Percentiles rank a stretch among this genome's conserved stretches.
Evolutionary conservation across 768 basidiomycete species (phyloP).

Genomic region (Pleurotus platypus): DNA sequence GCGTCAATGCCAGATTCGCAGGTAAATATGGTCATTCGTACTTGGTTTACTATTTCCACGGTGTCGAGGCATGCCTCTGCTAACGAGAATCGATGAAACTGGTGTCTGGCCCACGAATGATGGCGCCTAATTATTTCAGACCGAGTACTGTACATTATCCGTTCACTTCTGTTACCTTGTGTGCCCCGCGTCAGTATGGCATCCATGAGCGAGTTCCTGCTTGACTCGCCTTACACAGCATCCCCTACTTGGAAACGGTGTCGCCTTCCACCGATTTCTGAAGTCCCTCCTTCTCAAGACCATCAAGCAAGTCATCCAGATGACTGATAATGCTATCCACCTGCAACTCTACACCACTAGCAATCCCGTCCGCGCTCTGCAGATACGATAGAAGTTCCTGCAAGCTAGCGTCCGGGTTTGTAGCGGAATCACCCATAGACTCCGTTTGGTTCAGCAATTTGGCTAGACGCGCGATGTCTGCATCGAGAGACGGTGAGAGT

Average conservation of each 20-base stretch:
- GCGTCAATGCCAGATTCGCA: too few species aligned
- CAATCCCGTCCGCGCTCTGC: slow-evolving; percentile 56
- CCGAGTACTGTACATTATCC: too few species aligned
- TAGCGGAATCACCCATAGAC: slow-evolving; percentile 15
- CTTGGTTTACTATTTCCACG: too few species aligned
- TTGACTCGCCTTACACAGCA: too few species aligned
- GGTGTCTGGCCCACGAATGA: too few species aligned
- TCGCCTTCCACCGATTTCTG: neutral
- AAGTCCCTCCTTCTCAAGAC: slow-evolving; percentile 28
- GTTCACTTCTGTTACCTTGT: too few species aligned
- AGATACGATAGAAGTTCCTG: slow-evolving; percentile 50
- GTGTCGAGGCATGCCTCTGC: too few species aligned
- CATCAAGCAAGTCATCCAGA: slow-evolving; percentile 50
- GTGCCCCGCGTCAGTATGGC: too few species aligned
- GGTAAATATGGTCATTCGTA: too few species aligned
- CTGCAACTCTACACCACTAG: slow-evolving; percentile 56
- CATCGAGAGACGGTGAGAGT: slow-evolving; percentile 20
- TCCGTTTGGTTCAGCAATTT: slow-evolving; percentile 22
- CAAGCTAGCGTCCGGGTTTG: neutral
- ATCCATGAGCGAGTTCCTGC: too few species aligned
- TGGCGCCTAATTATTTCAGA: too few species aligned
- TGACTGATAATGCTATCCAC: slow-evolving; percentile 59
- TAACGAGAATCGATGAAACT: too few species aligned
- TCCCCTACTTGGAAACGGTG: neutral
- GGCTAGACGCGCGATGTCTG: slow-evolving; percentile 32